Base-by-base conservation (phyloP, 2,329 filamentous ascomycete species). In the Aspergillus puulaauensis region DNA sequence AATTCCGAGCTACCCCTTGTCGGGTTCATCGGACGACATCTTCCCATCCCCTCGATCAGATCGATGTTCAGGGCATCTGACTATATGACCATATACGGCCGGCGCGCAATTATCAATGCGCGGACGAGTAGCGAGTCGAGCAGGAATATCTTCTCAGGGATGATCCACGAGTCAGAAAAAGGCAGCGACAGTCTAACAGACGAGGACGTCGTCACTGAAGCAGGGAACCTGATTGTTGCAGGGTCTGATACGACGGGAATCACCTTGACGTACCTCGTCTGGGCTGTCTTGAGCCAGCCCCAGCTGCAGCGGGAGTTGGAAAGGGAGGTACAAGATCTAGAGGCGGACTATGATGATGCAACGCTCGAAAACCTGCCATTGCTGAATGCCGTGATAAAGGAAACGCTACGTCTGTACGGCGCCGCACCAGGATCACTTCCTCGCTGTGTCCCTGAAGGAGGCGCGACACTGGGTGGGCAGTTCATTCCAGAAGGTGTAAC, bases 401-500 rank as follows among this genome's bases (percentile, higher is more conserved):
- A 88, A 65, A 83, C 83, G 0, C 75, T 87, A 23, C 79, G 85
- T 2, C 74, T 85, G 2, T 79, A 85, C 54, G 77, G 83, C 0
- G 80, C 85, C 0, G 83, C 86, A 11, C 82, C 84, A 0, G 83
- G 83, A 0, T 76, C 77, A 0, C 80, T 85, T 56, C 83, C 82
- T 2, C 79, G 85, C 2, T 70, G 79, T 19, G 80, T 79, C 0
- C 83, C 84, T 0, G 59, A 61, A 2, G 68, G 71, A 0, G 77
- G 77, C 1, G 80, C 79, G 53, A 66, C 63, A 0, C 59, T 82
- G 0, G 65, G 52, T 1, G 78, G 75, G 0, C 69, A 67, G 4
- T 69, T 71, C 2, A 71, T 86, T 0, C 83, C 84, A 0, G 79
- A 76, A 0, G 82, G 81, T 1, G 75, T 81, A 1, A 76, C 81